phyloP scores from a whole-genome alignment of 257 asterid genomes.

The Penstemon newberryi region DNA sequence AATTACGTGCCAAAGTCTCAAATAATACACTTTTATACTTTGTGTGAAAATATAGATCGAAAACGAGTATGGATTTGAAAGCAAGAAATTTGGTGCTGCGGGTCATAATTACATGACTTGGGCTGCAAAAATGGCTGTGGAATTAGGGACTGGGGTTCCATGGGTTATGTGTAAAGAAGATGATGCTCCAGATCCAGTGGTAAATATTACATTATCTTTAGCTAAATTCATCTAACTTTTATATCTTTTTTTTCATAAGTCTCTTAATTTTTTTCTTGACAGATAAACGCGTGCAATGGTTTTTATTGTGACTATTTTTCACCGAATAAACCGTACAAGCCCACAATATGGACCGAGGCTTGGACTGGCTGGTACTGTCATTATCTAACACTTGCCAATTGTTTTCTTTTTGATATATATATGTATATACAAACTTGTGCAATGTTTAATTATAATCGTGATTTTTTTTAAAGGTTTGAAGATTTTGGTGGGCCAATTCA shows the following conservation, averaged over 20 bases:
- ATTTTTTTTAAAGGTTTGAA: slow-evolving; percentile 63
- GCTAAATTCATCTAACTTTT: background rate
- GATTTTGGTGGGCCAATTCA: slow-evolving; percentile 84
- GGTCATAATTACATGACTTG: slow-evolving; percentile 77
- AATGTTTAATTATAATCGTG: background rate
- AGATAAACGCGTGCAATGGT: slow-evolving; percentile 97
- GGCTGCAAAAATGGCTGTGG: slow-evolving; percentile 98
- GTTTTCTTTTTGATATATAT: no score
- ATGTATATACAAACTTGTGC: background rate
- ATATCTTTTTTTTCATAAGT: slow-evolving; percentile 1
- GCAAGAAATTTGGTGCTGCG: slow-evolving; percentile 47
- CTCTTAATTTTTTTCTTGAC: slow-evolving; percentile 27
- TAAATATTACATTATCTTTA: slow-evolving; percentile 29
- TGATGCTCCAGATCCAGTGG: slow-evolving; percentile 99
- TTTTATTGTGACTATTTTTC: slow-evolving; percentile 88
- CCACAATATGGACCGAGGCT: slow-evolving; percentile 93
- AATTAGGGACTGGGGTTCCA: slow-evolving; percentile 78
- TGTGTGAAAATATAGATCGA: slow-evolving; percentile 62
- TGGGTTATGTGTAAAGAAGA: slow-evolving; percentile 97
- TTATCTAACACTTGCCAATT: background rate
- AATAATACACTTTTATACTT: background rate
- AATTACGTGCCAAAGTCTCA: background rate
- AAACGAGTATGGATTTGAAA: slow-evolving; percentile 78
- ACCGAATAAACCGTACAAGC: slow-evolving; percentile 91
- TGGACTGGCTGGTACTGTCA: slow-evolving; percentile 90